A percentile compares a stretch with the other conserved stretches of the same genome.
These are phyloP conservation scores for Chalaropsis ovoidea DNA, from an alignment of 2,329 filamentous ascomycete genomes.

Conservation along the genomic window DNA sequence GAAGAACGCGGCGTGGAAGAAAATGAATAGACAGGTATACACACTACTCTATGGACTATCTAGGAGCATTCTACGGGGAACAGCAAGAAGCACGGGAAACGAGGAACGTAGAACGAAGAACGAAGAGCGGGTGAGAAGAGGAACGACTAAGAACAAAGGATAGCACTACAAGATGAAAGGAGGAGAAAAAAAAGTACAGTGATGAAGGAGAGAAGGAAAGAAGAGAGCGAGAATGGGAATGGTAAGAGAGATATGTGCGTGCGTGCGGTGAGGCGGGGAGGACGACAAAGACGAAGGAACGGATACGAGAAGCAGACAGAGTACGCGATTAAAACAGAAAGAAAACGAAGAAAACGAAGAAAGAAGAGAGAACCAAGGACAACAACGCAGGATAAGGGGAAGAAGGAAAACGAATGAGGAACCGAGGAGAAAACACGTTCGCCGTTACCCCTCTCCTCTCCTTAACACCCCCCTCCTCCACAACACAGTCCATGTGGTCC, in stretches of 20 bases:
- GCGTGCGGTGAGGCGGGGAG: background rate
- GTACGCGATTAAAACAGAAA: slow-evolving; percentile 11
- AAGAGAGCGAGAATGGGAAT: background rate
- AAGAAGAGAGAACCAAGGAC: slow-evolving; percentile 2
- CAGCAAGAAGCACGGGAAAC: background rate
- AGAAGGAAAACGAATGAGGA: slow-evolving; percentile 1
- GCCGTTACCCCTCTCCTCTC: too few relatives aligned
- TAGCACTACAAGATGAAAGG: background rate
- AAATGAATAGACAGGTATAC: background rate
- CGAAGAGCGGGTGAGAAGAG: background rate
- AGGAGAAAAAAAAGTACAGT: background rate
- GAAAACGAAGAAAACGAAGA: background rate
- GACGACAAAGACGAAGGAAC: background rate
- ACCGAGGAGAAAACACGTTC: too few relatives aligned
- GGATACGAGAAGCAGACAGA: background rate
- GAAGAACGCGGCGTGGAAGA: background rate
- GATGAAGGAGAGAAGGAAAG: background rate
- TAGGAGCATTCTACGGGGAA: background rate
- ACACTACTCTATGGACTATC: slow-evolving; percentile 3
- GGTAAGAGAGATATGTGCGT: background rate
- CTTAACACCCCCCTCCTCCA: too few relatives aligned
- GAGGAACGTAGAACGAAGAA: too few relatives aligned
- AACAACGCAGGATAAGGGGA: background rate
- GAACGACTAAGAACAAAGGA: background rate
- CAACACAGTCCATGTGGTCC: background rate